Evolutionary conservation across 2,329 filamentous ascomycete genomes (phyloP).

Genomic region (Xylaria hypoxylon): DNA sequence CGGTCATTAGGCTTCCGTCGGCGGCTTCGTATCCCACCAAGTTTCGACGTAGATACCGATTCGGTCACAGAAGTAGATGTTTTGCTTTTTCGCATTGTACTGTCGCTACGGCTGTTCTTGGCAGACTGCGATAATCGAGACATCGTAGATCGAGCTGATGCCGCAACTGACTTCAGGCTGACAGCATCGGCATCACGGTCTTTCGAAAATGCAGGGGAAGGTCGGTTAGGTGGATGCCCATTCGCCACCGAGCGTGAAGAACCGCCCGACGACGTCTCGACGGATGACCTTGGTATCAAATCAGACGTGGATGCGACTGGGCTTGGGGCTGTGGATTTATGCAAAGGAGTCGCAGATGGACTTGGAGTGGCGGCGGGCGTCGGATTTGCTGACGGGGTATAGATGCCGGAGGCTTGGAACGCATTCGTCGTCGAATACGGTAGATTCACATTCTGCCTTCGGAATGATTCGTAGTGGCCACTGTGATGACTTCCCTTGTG

Average conservation of each 20-base stretch:
- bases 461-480: slow-evolving; percentile 96
- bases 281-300: slow-evolving; percentile 56
- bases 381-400: slow-evolving; percentile 71
- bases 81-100: slow-evolving; percentile 43
- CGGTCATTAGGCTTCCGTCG: slow-evolving; percentile 75
- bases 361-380: slow-evolving; percentile 56
- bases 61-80: slow-evolving; percentile 41
- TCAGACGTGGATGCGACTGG: slow-evolving; percentile 62
- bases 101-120: slow-evolving; percentile 49
- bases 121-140: slow-evolving; percentile 60
- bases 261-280: slow-evolving; percentile 53
- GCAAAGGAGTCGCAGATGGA: slow-evolving; percentile 58
- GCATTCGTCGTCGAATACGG: slow-evolving; percentile 86
- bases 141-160: slow-evolving; percentile 66
- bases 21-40: slow-evolving; percentile 40
- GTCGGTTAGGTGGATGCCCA: slow-evolving; percentile 35
- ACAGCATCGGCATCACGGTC: slow-evolving; percentile 62
- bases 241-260: slow-evolving; percentile 49
- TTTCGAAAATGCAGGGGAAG: slow-evolving; percentile 46
- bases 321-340: slow-evolving; percentile 54
- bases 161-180: slow-evolving; percentile 68
- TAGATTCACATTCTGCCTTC: slow-evolving; percentile 81
- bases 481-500: slow-evolving; percentile 97
- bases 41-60: slow-evolving; percentile 33
- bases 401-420: slow-evolving; percentile 80